phyloP scores from a whole-genome alignment of 805 yeast species.

The Yamadazyma akitaensis region DNA sequence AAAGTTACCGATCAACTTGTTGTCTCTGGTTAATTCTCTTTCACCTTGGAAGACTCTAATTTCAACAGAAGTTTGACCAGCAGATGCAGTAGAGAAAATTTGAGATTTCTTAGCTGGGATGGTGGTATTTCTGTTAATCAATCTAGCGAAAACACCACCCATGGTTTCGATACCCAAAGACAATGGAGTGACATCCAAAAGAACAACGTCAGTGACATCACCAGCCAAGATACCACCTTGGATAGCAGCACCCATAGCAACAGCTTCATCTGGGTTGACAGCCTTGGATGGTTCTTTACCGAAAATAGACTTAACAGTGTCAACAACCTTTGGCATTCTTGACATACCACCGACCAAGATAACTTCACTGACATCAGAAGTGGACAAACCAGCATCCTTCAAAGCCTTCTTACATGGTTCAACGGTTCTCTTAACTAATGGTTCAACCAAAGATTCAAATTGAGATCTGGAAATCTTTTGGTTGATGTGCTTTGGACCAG shows the following conservation, averaged over 20 bases:
- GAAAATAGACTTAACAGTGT: constrained; percentile 72
- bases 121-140: constrained; percentile 90
- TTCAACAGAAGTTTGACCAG: constrained; percentile 95
- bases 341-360: constrained; percentile 91
- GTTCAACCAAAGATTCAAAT: constrained; percentile 63
- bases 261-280: constrained; percentile 94
- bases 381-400: constrained; percentile 70
- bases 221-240: constrained; percentile 97
- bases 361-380: constrained; percentile 71
- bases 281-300: constrained; percentile 84
- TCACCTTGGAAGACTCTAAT: constrained; percentile 99
- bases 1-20: constrained; percentile 96
- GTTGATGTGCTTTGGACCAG: constrained; percentile 78
- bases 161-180: constrained; percentile 95
- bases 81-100: constrained; percentile 93
- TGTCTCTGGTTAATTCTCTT: constrained; percentile 96
- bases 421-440: constrained; percentile 67
- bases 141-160: constrained; percentile 95
- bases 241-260: constrained; percentile 95
- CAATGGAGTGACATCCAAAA: constrained; percentile 86
- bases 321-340: constrained; percentile 84
- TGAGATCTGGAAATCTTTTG: constrained; percentile 64
- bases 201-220: constrained; percentile 86
- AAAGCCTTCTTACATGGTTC: constrained; percentile 79
- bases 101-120: constrained; percentile 96